phyloP scores from a whole-genome alignment of 306 rosid genomes.

The Medicago ruthenica region DNA sequence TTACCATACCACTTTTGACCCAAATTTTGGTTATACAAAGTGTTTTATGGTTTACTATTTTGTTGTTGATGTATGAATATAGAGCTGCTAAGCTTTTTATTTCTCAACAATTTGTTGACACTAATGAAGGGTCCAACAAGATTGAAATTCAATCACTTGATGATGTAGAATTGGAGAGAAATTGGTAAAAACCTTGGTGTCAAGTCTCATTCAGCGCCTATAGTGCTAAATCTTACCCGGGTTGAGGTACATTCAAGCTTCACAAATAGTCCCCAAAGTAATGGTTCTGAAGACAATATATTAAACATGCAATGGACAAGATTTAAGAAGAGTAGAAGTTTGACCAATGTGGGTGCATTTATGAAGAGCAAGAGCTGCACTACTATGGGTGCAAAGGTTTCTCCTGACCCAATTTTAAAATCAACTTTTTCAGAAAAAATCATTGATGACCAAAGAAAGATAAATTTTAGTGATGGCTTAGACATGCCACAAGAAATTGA shows the following conservation, averaged over 20 bases:
- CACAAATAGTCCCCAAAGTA: constrained; percentile 40
- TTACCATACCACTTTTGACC: constrained; percentile 66
- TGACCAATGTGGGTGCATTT: constrained; percentile 8
- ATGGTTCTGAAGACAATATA: constrained; percentile 54
- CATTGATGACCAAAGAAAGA: constrained; percentile 31
- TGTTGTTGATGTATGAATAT: constrained; percentile 75
- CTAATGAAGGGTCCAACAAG: constrained; percentile 53
- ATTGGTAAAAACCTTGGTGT: not conserved
- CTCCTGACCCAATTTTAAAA: constrained; percentile 60
- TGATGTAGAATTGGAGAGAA: constrained; percentile 66
- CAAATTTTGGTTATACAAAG: constrained; percentile 76
- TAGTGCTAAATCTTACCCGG: not conserved
- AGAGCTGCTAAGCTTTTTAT: constrained; percentile 73
- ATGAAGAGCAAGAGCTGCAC: constrained; percentile 62
- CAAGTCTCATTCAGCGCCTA: not conserved
- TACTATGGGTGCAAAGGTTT: constrained; percentile 45
- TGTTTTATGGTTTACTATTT: constrained; percentile 73
- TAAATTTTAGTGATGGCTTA: not conserved
- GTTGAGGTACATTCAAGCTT: not conserved
- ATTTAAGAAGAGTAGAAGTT: constrained; percentile 22
- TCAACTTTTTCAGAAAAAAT: constrained; percentile 54
- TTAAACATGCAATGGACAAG: constrained; percentile 29
- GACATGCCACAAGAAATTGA: not conserved
- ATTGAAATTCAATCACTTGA: constrained; percentile 75
- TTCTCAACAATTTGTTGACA: constrained; percentile 68